Conservation (phyloP, 768 basidiomycete species). For the Mycena crocata region DNA sequence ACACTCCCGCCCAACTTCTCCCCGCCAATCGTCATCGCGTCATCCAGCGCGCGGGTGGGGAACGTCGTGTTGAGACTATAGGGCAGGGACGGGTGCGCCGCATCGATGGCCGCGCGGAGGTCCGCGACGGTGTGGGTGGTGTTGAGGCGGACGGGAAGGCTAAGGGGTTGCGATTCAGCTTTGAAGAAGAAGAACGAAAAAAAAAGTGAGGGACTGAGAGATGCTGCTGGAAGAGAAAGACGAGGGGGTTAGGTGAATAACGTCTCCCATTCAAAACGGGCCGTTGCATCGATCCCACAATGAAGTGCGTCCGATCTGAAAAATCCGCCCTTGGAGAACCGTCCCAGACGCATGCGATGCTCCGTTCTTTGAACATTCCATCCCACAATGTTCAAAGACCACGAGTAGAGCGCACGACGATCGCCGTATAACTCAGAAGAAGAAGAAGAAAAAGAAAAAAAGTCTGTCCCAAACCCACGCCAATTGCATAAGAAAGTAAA, state of each 20-base stretch:
- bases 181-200: not conserved
- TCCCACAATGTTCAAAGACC: no score
- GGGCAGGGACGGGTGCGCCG: slow-evolving; percentile 65
- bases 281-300: no score
- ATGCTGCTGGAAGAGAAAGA: no score
- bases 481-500: not conserved
- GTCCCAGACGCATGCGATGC: no score
- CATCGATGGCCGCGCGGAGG: slow-evolving; percentile 25
- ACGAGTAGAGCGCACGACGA: not conserved
- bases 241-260: no score
- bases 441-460: not conserved
- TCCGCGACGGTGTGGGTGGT: slow-evolving; percentile 71
- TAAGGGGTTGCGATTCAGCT: slow-evolving; percentile 31
- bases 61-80: slow-evolving; percentile 93
- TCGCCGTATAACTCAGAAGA: not conserved
- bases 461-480: no score
- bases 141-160: slow-evolving; percentile 76
- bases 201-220: not conserved
- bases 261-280: no score
- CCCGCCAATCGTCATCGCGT: slow-evolving; percentile 43
- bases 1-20: slow-evolving; percentile 23
- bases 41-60: slow-evolving; percentile 79
- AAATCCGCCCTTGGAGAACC: no score
- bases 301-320: no score
- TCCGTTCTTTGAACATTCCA: no score